Percentiles rank a stretch among this genome's conserved stretches.
Evolutionary conservation across 2,329 filamentous ascomycete genomes (phyloP).

Genomic region (Microsporum canis): DNA sequence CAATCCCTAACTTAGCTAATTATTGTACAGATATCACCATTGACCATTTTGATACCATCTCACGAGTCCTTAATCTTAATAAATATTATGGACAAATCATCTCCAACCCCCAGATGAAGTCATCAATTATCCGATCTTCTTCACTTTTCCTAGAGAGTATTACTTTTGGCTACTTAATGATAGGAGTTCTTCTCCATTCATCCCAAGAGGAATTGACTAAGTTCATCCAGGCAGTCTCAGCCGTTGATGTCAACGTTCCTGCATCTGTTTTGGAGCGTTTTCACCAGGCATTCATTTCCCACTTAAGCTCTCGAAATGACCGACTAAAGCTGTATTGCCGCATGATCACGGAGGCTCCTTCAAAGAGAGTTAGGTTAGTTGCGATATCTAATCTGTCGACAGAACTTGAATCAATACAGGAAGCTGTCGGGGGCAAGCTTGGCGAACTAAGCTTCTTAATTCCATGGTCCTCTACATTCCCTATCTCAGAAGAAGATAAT

Average conservation of each 20-base stretch:
- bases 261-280: conserved; percentile 27
- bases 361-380: conserved; percentile 20
- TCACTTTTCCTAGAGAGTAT: conserved; percentile 7
- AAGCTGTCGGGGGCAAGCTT: conserved; percentile 7
- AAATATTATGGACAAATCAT: not conserved
- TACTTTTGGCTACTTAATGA: not conserved
- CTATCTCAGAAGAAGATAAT: conserved; percentile 13
- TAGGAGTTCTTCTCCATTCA: not conserved
- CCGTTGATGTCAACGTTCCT: conserved; percentile 18
- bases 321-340: conserved; percentile 24
- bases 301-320: conserved; percentile 16
- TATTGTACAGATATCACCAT: conserved; percentile 3
- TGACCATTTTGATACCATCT: not conserved
- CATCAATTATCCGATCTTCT: conserved; percentile 5
- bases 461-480: not conserved
- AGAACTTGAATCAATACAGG: conserved; percentile 21
- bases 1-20: not conserved
- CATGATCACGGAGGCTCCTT: conserved; percentile 20
- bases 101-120: not conserved
- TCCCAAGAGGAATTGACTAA: not conserved
- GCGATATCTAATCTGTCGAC: conserved; percentile 27
- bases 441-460: conserved; percentile 18
- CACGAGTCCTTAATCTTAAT: not conserved
- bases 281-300: conserved; percentile 18
- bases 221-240: conserved; percentile 5